Conservation (phyloP, 73 alveolate genomes). For the Symbiodinium pilosum region DNA sequence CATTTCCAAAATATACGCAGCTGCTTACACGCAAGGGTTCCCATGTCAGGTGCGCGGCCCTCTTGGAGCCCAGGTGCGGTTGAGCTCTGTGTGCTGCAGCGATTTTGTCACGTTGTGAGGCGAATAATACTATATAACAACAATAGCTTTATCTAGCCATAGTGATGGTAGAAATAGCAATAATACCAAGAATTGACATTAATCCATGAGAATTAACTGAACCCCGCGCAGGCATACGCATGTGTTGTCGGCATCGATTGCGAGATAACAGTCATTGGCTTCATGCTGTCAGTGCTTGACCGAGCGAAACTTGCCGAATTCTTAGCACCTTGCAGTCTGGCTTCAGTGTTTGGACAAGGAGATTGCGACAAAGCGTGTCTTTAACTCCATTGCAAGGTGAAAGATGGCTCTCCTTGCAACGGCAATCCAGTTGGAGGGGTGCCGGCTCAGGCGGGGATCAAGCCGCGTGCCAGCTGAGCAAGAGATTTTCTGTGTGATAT, state of each 20-base stretch:
- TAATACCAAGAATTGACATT: no score
- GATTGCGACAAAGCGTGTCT: not conserved
- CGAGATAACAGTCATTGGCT: constrained; percentile 27
- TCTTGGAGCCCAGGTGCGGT: constrained; percentile 32
- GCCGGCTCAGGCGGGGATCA: constrained; percentile 33
- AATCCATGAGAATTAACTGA: no score
- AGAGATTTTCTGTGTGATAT: not conserved
- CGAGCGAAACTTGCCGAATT: constrained; percentile 13
- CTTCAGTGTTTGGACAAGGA: not conserved
- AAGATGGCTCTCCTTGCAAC: constrained; percentile 72
- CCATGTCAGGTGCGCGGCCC: constrained; percentile 55
- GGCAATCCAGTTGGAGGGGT: constrained; percentile 64
- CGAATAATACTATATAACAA: no score
- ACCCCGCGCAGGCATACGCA: constrained; percentile 27
- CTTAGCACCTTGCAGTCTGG: not conserved
- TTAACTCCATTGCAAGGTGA: not conserved
- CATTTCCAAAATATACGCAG: no score
- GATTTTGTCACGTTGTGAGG: not conserved
- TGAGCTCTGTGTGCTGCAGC: not conserved
- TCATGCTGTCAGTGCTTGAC: constrained; percentile 60
- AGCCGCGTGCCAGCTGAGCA: no score
- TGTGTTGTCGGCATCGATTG: constrained; percentile 82
- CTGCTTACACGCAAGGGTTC: not conserved
- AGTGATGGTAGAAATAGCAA: no score
- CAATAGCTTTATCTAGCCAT: no score